These are phyloP conservation scores for Pseudogymnoascus sp. DNA, from an alignment of 2,329 filamentous ascomycete species.

Conservation along the genomic window DNA sequence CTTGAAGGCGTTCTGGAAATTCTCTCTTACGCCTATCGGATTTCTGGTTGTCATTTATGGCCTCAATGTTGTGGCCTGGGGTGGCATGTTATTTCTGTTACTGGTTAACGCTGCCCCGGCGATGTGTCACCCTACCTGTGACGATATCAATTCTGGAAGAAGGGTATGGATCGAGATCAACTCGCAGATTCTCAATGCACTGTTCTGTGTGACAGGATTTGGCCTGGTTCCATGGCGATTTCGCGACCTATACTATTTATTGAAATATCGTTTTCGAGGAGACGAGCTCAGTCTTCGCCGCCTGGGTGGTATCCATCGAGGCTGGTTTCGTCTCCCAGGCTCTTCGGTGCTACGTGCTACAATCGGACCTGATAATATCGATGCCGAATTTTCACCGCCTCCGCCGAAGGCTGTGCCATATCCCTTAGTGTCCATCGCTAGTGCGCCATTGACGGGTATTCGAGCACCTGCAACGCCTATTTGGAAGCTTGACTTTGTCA, in stretches of 20 bases:
- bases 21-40: slow-evolving; percentile 66
- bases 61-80: slow-evolving; percentile 80
- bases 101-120: slow-evolving; percentile 66
- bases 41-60: slow-evolving; percentile 73
- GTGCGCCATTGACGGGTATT: slow-evolving; percentile 64
- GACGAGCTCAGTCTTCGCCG: slow-evolving; percentile 52
- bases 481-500: slow-evolving; percentile 74
- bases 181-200: slow-evolving; percentile 72
- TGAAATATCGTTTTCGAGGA: slow-evolving; percentile 53
- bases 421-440: slow-evolving; percentile 55
- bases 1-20: slow-evolving; percentile 59
- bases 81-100: slow-evolving; percentile 81
- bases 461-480: slow-evolving; percentile 58
- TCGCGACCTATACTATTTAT: slow-evolving; percentile 67
- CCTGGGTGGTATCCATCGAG: slow-evolving; percentile 65
- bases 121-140: slow-evolving; percentile 65
- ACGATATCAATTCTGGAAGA: slow-evolving; percentile 68
- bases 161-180: slow-evolving; percentile 79
- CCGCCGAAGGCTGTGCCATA: slow-evolving; percentile 49
- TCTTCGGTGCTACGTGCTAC: slow-evolving; percentile 50
- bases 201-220: slow-evolving; percentile 84
- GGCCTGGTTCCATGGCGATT: slow-evolving; percentile 80
- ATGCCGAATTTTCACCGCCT: slow-evolving; percentile 31
- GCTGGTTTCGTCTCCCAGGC: slow-evolving; percentile 67
- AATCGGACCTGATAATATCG: slow-evolving; percentile 47